A percentile compares a stretch with the other conserved stretches of the same genome.
phyloP scores from a whole-genome alignment of 306 rosid genomes.

The Trifolium subterraneum region DNA sequence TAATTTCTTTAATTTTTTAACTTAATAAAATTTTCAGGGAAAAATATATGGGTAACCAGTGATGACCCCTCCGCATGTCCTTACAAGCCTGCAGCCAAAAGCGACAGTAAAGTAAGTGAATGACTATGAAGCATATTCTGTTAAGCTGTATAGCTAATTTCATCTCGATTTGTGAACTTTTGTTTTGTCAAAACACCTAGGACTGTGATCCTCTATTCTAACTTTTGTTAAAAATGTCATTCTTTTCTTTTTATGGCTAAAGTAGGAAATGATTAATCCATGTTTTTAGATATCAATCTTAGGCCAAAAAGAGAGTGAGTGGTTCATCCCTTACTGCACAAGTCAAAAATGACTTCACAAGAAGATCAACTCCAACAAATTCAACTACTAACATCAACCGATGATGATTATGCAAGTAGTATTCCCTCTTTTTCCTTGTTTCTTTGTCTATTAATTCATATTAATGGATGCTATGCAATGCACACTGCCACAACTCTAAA shows the following conservation, averaged over 20 bases:
- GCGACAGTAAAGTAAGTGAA: constrained; percentile 60
- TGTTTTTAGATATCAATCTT: constrained; percentile 10
- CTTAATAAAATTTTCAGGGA: constrained; percentile 45
- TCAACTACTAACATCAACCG: no score
- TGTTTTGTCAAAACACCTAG: not conserved
- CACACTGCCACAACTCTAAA: no score
- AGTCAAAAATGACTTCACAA: no score
- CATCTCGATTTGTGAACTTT: constrained; percentile 1
- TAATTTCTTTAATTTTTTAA: not conserved
- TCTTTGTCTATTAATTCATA: no score
- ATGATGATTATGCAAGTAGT: no score
- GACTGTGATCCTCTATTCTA: no score
- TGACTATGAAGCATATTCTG: not conserved
- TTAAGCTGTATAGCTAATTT: constrained; percentile 9
- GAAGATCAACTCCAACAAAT: no score
- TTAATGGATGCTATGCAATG: no score
- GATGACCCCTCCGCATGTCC: constrained; percentile 84
- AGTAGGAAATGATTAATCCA: not conserved
- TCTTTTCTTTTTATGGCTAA: constrained; percentile 24
- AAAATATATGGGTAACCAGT: constrained; percentile 71
- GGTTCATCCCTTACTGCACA: no score
- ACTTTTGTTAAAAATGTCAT: not conserved
- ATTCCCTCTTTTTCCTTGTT: no score
- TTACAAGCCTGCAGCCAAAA: constrained; percentile 58
- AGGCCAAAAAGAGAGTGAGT: no score